These are phyloP conservation scores for Aciculoconidium aculeatum DNA, from an alignment of 805 yeast genomes.

Conservation along the genomic window DNA sequence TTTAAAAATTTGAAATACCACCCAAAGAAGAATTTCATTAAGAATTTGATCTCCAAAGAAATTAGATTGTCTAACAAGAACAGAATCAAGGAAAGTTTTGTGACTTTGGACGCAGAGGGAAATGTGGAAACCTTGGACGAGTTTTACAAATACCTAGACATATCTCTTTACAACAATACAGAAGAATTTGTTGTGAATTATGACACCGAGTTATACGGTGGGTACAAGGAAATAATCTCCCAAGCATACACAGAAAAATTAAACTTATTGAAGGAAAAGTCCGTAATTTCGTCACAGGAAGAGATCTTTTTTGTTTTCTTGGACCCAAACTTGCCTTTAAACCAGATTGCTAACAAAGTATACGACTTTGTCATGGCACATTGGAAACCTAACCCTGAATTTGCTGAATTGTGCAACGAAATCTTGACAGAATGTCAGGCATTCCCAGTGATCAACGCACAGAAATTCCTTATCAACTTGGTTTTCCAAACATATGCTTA, in stretches of 20 bases:
- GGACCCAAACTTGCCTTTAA: slow-evolving; percentile 31
- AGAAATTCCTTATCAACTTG: slow-evolving; percentile 47
- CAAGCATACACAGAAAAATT: slow-evolving; percentile 21
- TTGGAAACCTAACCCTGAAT: slow-evolving; percentile 35
- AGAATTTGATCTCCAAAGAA: slow-evolving; percentile 78
- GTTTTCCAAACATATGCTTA: slow-evolving; percentile 69
- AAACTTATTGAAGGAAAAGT: slow-evolving; percentile 13
- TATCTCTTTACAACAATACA: slow-evolving; percentile 27
- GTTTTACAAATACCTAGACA: slow-evolving; percentile 34
- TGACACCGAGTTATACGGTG: slow-evolving; percentile 33
- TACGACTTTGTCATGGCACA: slow-evolving; percentile 37
- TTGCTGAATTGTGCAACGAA: slow-evolving; percentile 27
- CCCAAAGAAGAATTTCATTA: slow-evolving; percentile 69
- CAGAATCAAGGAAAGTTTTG: slow-evolving; percentile 64
- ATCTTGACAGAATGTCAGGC: slow-evolving; percentile 15
- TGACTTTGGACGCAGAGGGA: slow-evolving; percentile 23
- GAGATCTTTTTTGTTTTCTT: slow-evolving; percentile 33
- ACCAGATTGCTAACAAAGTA: slow-evolving; percentile 31
- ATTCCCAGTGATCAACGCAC: slow-evolving; percentile 17
- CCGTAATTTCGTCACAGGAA: slow-evolving; percentile 29
- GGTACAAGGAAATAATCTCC: slow-evolving; percentile 19
- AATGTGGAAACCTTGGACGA: slow-evolving; percentile 31
- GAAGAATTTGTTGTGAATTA: slow-evolving; percentile 25
- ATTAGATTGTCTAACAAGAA: slow-evolving; percentile 72
- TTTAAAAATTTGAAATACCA: slow-evolving; percentile 48